Conservation (phyloP, 176 grass and related monocot species). For the Neostapfia colusana region DNA sequence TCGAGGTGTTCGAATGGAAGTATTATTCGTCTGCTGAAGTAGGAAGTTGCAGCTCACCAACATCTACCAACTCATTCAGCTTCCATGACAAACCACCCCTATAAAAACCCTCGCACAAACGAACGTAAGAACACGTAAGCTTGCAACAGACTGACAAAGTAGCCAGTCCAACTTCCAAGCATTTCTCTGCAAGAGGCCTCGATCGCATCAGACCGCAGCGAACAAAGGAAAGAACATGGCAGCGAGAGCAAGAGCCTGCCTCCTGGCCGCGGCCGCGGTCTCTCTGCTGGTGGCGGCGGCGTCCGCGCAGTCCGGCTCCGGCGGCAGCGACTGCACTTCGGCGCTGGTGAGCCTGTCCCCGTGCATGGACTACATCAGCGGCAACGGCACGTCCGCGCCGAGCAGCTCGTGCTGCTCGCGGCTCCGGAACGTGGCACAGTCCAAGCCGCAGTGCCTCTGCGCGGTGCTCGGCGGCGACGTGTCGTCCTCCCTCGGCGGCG, state of each 20-base stretch:
- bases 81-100: slow-evolving; percentile 10
- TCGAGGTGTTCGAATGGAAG: slow-evolving; percentile 14
- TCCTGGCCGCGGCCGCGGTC: neutral
- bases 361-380: slow-evolving; percentile 43
- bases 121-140: neutral
- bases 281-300: neutral
- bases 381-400: slow-evolving; percentile 19
- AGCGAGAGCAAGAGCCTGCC: neutral
- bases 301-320: slow-evolving; percentile 23
- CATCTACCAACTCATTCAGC: neutral
- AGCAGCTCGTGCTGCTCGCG: slow-evolving; percentile 31
- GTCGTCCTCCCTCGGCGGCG: slow-evolving; percentile 21
- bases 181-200: neutral
- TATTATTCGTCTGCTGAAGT: neutral
- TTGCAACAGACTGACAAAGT: neutral
- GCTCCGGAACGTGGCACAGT: slow-evolving; percentile 30
- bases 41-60: slow-evolving; percentile 21
- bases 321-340: slow-evolving; percentile 26
- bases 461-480: slow-evolving; percentile 16
- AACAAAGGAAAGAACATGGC: neutral
- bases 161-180: slow-evolving; percentile 1
- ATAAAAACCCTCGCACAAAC: neutral
- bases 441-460: slow-evolving; percentile 33
- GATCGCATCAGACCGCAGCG: neutral
- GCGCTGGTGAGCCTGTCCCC: slow-evolving; percentile 38